Conservation (phyloP, 2,329 filamentous ascomycete genomes). For the Exserohilum rostratum region DNA sequence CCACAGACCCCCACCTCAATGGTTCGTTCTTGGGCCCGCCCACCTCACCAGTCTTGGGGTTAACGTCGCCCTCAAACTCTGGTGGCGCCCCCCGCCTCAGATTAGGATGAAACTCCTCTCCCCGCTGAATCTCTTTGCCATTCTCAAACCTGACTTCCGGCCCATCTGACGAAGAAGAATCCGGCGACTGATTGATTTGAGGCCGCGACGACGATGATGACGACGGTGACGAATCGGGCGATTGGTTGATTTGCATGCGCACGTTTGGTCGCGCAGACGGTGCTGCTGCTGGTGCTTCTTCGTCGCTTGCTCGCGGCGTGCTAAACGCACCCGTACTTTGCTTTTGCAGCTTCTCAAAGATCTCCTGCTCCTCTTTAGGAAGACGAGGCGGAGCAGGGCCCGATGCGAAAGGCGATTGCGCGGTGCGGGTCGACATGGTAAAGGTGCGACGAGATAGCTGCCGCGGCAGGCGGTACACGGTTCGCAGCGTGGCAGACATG, state of each 20-base stretch:
- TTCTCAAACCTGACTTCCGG: constrained; percentile 23
- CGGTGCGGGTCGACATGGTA: constrained; percentile 19
- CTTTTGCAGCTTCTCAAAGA: constrained; percentile 86
- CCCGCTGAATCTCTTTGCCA: constrained; percentile 57
- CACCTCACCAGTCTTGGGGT: constrained; percentile 93
- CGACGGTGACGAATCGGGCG: constrained; percentile 24
- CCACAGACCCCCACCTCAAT: constrained; percentile 76
- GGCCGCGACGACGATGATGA: constrained; percentile 1
- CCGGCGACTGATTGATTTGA: constrained; percentile 20
- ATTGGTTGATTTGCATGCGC: constrained; percentile 43
- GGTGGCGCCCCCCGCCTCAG: constrained; percentile 78
- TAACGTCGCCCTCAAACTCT: constrained; percentile 90
- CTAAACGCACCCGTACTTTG: constrained; percentile 77
- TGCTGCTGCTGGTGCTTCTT: constrained; percentile 47
- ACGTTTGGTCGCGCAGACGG: constrained; percentile 44
- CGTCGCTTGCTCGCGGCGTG: constrained; percentile 58
- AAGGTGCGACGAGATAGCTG: constrained; percentile 33
- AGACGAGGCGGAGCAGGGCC: constrained; percentile 82
- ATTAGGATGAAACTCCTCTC: constrained; percentile 72
- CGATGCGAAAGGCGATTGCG: constrained; percentile 35
- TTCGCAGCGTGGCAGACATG: constrained; percentile 24
- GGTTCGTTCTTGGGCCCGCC: constrained; percentile 98
- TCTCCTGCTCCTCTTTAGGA: constrained; percentile 84
- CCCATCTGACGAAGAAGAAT: constrained; percentile 4
- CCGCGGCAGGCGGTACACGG: constrained; percentile 29